Evolutionary conservation across 2,329 filamentous ascomycete genomes (phyloP), one percentile per base, ranked within the genome.

Genomic region (Blastomyces percursus): DNA sequence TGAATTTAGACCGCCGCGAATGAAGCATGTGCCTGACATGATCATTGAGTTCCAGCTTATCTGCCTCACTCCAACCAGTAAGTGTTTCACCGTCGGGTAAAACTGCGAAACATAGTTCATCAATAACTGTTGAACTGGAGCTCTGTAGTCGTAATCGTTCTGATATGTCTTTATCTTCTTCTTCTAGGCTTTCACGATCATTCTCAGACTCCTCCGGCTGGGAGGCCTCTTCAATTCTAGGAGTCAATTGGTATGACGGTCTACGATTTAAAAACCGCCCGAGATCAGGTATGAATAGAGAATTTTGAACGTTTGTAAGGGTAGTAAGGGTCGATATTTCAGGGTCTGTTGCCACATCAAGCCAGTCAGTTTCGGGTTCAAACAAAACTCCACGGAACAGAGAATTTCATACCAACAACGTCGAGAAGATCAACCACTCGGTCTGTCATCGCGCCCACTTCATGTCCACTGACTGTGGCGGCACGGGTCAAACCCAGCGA

Each of bases 251-350:
- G 72, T 94, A 96, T 0, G 89, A 91, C 1, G 90, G 90, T 64
- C 86, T 81, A 58, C 91, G 83, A 70, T 95, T 94, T 59, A 95
- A 68, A 68, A 85, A 85, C 63, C 81, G 79, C 50, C 90, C 90
- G n/a, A 95, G 79, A 66, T 91, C 87, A 0, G 91, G 91, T 1
- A 95, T 79, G 74, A 95, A 95, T 11, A 96, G 83, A 0, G 90
- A 94, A 72, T 96, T 96, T 70, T 95, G 90, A 24, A 96, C 86
- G 69, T 96, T 96, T 52, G 89, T 95, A 11, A 95, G 82, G 16
- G 90, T 93, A 0, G 89, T 90, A 3, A 96, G 78, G 0, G 90
- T 90, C 44, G 89, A 85, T 3, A 96, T 86, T 76, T 95, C 89
- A 51, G 90, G 90, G 69, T 95, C 90, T 91, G 66, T 6, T 66